Base-by-base conservation (phyloP, 1,284 basidiomycete genomes). In the Malassezia furfur region DNA sequence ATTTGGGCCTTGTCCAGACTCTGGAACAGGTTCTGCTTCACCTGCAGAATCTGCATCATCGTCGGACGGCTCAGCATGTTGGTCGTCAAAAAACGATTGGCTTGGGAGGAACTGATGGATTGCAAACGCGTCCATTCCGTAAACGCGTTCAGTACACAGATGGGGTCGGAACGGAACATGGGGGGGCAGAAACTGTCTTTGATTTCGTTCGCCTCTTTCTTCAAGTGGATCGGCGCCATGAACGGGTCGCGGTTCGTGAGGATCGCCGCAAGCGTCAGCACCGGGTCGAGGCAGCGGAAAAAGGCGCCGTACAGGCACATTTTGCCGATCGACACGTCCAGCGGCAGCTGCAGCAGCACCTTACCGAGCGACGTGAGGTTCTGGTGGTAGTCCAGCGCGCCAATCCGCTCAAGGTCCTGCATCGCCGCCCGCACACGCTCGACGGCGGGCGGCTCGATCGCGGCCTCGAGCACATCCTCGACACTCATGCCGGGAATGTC, bases 211-310 rank as follows among this genome's bases (percentile, higher is more conserved):
- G 80, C 80, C 67, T 79, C 71, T 6, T 61, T 62, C 66, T 78
- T 78, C 34, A 77, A 61, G 4, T 74, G 62, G 28, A 83, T 77
- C 0, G 91, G 91, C 0, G 85, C 82, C 50, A 93, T 77, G 80
- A 96, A 96, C 3, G 91, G 90, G 66, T 93, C 90, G 36, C 91
- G 84, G 68, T 87, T 88, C 9, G 88, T 86, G 64, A 94, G 77
- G 64, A 94, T 86, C 1, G 91, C 88, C 5, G 91, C 90, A 38
- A 96, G 81, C 3, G 88, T 88, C 48, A 96, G 77, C 0, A 89
- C 88, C 41, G 86, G 84, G 71, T 94, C 88, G 51, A 96, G 79
- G 76, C 91, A 96, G 55, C 87, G 83, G 84, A 94, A 94, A 79
- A 96, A 89, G 64, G 86, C 85, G 36, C 91, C 91, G 72, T 85